Evolutionary conservation across 139 green algal species (phyloP), one percentile per base, ranked within the genome.

Genomic region (Zygnema circumcarinatum): DNA sequence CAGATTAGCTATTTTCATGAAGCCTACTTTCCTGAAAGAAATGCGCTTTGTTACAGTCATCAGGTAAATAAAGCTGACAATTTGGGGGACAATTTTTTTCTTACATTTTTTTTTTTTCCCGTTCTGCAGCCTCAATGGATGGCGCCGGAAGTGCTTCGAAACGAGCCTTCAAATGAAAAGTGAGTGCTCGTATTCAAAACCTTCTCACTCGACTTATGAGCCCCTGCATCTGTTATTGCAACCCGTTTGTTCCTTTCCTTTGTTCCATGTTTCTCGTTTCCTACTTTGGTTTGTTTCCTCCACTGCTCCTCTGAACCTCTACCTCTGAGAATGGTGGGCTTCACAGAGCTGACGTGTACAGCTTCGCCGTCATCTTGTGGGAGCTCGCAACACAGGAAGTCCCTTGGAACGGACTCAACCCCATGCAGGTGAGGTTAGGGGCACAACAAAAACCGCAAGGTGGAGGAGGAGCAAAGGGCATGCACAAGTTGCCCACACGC

Each of bases 361-460:
- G 78, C 68, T 97, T 94, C 87, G 95, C 94, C 16, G 94, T 98
- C 0, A 94, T 98, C 11, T 82, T 98, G 35, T 98, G 96, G 92
- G 96, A 98, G 91, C 86, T 98, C 69, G 89, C 95, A 0, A 98
- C 95, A 0, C 81, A 92, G 1, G 38, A 93, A 56, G 92, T 96
- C 89, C 96, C 96, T 0, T 99, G 96, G 96, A 41, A 90, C 0
- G 93, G 94, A 38, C 91, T 95, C 21, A 95, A 94, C 22, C 82
- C 94, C 33, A 88, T 92, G 81, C 91, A 96, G 91, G 75, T 83
- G 32, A 78, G 16, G 7, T 62, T n/a, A n/a, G n/a, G n/a, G n/a
- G n/a, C n/a, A n/a, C n/a, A n/a, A n/a, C n/a, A n/a, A n/a, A n/a
- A n/a, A n/a, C n/a, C n/a, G n/a, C n/a, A n/a, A n/a, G n/a, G n/a